Percentiles rank a stretch among this genome's conserved stretches.
These are phyloP conservation scores for Arachis monticola DNA, from an alignment of 331 rosid species.

Conservation along the genomic window DNA sequence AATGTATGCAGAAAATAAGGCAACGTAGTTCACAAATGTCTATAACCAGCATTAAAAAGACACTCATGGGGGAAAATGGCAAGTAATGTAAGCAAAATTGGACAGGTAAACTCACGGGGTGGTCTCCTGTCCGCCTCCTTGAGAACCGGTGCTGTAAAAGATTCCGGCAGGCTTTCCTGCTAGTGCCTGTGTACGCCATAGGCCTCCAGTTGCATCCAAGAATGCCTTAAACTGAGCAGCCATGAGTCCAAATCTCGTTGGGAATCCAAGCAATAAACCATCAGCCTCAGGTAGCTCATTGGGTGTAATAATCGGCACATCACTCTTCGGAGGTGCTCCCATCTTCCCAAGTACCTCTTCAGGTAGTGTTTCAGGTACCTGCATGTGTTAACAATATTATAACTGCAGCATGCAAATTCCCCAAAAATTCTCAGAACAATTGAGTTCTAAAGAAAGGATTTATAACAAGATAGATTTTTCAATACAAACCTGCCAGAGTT, in stretches of 20 bases:
- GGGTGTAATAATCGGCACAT: constrained; percentile 72
- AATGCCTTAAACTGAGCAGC: constrained; percentile 94
- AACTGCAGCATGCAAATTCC: constrained; percentile 13
- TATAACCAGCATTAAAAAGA: not conserved
- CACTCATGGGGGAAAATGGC: not conserved
- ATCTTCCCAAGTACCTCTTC: constrained; percentile 79
- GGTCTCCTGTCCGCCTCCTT: constrained; percentile 98
- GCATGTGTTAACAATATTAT: constrained; percentile 4
- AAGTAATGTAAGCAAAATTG: not conserved
- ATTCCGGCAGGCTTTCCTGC: constrained; percentile 95
- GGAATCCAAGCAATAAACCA: constrained; percentile 89
- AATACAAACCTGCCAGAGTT: constrained; percentile 83
- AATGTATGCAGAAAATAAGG: not conserved
- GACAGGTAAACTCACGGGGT: constrained; percentile 65
- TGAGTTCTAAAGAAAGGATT: not conserved
- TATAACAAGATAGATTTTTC: constrained; percentile 6
- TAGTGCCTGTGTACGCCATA: constrained; percentile 83
- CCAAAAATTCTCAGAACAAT: not conserved
- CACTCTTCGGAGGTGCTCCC: constrained; percentile 92
- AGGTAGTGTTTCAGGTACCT: constrained; percentile 87
- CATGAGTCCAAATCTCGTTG: constrained; percentile 93
- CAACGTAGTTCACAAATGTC: not conserved
- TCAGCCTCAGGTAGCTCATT: constrained; percentile 81
- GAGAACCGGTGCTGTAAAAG: constrained; percentile 88
- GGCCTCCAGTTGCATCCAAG: constrained; percentile 84